Evolutionary conservation across 306 rosid genomes (phyloP).

Genomic region (Begonia masoniana): DNA sequence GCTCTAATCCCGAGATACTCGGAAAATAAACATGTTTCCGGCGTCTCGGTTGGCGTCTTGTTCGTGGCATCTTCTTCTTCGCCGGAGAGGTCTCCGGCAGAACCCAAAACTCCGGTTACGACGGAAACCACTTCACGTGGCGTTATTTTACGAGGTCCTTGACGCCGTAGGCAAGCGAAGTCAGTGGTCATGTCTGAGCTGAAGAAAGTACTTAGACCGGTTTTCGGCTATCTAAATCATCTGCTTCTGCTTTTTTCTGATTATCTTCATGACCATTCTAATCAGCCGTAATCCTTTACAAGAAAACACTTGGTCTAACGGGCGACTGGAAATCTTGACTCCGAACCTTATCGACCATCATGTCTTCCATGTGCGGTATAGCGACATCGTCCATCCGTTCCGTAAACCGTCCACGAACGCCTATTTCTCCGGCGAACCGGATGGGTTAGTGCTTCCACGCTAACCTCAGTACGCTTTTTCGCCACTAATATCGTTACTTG

Average conservation of each 20-base stretch:
- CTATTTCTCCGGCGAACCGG: conserved; percentile 53
- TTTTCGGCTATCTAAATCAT: not conserved
- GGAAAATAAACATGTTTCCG: no score
- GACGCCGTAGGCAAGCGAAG: not conserved
- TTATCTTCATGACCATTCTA: not conserved
- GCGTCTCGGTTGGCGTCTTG: no score
- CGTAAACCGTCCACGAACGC: conserved; percentile 19
- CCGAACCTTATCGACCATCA: not conserved
- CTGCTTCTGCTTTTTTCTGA: not conserved
- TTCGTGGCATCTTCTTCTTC: no score
- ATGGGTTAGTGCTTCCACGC: conserved; percentile 50
- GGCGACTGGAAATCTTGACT: not conserved
- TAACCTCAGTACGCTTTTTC: conserved; percentile 54
- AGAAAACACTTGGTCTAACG: not conserved
- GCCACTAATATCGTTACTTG: conserved; percentile 21
- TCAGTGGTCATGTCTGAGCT: not conserved
- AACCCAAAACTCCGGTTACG: no score
- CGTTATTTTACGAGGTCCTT: not conserved
- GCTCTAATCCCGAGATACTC: no score
- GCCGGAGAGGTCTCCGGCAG: no score
- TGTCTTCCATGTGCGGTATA: not conserved
- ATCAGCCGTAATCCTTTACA: not conserved
- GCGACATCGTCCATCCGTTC: conserved; percentile 4
- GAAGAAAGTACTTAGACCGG: not conserved
- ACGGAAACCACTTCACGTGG: no score